These are phyloP conservation scores for Biscutella laevigata DNA, from an alignment of 441 rosid genomes.

Conservation along the genomic window DNA sequence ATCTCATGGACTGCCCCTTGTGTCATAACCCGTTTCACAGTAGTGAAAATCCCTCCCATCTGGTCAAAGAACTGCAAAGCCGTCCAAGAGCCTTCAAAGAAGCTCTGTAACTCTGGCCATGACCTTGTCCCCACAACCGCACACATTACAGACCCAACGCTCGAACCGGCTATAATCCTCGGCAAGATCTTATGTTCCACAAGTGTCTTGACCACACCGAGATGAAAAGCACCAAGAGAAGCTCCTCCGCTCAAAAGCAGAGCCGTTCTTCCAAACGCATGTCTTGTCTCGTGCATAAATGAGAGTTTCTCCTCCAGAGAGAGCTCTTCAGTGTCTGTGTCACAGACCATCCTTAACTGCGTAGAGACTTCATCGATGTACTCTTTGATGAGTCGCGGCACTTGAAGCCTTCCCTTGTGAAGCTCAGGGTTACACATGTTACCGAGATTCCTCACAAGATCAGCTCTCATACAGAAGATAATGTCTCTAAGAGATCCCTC, in stretches of 20 bases:
- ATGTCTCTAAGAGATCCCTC: slow-evolving; percentile 79
- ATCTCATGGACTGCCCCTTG: slow-evolving; percentile 91
- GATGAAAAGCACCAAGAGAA: slow-evolving; percentile 85
- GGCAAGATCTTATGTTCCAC: slow-evolving; percentile 83
- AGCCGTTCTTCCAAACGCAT: slow-evolving; percentile 95
- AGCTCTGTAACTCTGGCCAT: slow-evolving; percentile 91
- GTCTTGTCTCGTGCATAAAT: slow-evolving; percentile 92
- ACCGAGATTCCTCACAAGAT: slow-evolving; percentile 86
- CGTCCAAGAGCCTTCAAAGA: slow-evolving; percentile 79
- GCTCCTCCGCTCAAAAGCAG: slow-evolving; percentile 96
- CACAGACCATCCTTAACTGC: slow-evolving; percentile 81
- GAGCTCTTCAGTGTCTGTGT: slow-evolving; percentile 78
- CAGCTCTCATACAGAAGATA: slow-evolving; percentile 90
- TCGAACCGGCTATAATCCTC: slow-evolving; percentile 83
- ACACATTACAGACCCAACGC: slow-evolving; percentile 87
- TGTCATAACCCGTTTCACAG: slow-evolving; percentile 71
- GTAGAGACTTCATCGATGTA: slow-evolving; percentile 84
- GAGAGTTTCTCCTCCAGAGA: slow-evolving; percentile 78
- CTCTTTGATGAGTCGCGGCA: slow-evolving; percentile 79
- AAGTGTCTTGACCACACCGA: slow-evolving; percentile 78
- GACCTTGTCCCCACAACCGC: slow-evolving; percentile 70
- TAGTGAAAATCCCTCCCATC: slow-evolving; percentile 73
- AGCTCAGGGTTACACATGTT: slow-evolving; percentile 96
- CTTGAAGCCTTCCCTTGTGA: slow-evolving; percentile 88
- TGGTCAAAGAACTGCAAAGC: slow-evolving; percentile 83